These are phyloP conservation scores for Cenchrus fungigraminus DNA, from an alignment of 176 grass and related monocot species.

Conservation along the genomic window DNA sequence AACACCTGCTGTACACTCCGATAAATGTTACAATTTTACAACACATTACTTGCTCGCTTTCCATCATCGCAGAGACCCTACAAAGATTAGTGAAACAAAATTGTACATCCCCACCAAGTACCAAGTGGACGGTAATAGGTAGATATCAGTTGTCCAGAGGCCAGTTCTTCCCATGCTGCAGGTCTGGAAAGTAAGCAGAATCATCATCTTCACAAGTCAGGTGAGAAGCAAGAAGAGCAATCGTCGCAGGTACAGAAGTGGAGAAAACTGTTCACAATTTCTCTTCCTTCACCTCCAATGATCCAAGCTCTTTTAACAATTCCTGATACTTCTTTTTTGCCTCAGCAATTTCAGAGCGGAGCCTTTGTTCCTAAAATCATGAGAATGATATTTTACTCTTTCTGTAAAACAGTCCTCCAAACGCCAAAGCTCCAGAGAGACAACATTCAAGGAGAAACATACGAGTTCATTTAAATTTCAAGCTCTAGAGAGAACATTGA, in stretches of 20 bases:
- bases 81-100: conserved; percentile 44
- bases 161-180: conserved; percentile 34
- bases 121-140: not conserved
- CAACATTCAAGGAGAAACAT: not conserved
- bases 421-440: not conserved
- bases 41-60: not conserved
- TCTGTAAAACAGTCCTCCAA: conserved; percentile 30
- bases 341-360: conserved; percentile 67
- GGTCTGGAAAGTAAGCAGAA: not conserved
- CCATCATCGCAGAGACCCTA: not conserved
- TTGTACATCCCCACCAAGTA: conserved; percentile 35
- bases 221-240: not conserved
- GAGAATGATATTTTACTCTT: conserved; percentile 32
- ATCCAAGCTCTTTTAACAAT: conserved; percentile 61
- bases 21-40: conserved; percentile 33
- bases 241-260: not conserved
- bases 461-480: not conserved
- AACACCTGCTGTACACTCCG: conserved; percentile 20
- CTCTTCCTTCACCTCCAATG: conserved; percentile 73
- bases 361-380: conserved; percentile 72
- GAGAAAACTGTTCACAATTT: conserved; percentile 28
- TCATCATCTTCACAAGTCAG: conserved; percentile 34
- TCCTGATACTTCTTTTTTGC: conserved; percentile 64
- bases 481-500: not conserved
- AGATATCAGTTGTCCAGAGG: conserved; percentile 16